Base-by-base conservation (phyloP, 2,329 filamentous ascomycete species). In the Triangularia verruculosa region DNA sequence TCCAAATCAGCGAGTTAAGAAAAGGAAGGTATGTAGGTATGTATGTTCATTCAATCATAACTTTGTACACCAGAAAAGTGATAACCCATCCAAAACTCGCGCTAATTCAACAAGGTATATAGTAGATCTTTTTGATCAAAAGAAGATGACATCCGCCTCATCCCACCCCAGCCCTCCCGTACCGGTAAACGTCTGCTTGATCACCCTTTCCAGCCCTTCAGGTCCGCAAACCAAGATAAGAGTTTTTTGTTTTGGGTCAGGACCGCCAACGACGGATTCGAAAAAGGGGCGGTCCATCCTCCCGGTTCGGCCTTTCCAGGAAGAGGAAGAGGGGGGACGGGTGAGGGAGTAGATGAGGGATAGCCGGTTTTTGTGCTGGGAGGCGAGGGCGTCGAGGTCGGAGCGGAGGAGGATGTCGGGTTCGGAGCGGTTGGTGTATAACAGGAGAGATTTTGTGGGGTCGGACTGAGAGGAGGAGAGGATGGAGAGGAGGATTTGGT, bases 161-260 rank as follows among this genome's bases (percentile, higher is more conserved):
- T 74, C 79, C 90, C 91, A 96, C 0, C 91, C 91, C 74, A 89
- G 78, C 12, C 79, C 82, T 8, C 25, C 91, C 74, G 89, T 78
- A 11, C 79, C 82, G 24, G 64, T 64, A 25, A 83, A 74, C 25
- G 84, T 83, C 54, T 78, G 74, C 67, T 83, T 82, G 3, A 85
- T 86, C 63, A 81, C 86, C 71, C 86, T 88, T 77, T 96, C 92
- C 79, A 97, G 79, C 2, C 88, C 78, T 69, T 83, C 85, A 0
- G 93, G 93, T 1, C 93, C 93, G 77, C 93, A 97, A 15, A 96
- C 81, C 63, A 97, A 76, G 13, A 92, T 86, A 80, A 97, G 74
- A 12, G 83, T 81, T 65, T 84, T 82, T 0, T 78, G 79, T 67
- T 73, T 72, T 53, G 59, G 67, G 71, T 67, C 32, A 67, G 78